phyloP scores from a whole-genome alignment of 2,329 filamentous ascomycete species.

The Botrytis elliptica region DNA sequence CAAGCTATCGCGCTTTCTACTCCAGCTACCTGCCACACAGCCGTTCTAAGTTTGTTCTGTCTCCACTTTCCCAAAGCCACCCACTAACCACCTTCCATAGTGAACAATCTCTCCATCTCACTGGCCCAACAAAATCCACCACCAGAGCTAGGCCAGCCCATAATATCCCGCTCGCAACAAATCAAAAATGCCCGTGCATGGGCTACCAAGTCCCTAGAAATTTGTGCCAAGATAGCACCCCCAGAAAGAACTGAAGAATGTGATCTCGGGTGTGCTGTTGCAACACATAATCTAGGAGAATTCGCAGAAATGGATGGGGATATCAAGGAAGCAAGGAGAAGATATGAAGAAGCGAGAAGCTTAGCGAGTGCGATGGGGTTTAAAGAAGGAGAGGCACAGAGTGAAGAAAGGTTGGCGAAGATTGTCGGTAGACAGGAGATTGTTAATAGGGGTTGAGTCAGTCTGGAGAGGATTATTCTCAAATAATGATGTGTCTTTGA shows the following conservation, averaged over 20 bases:
- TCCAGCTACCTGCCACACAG: conserved; percentile 68
- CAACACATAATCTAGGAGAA: conserved; percentile 83
- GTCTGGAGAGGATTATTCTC: neutral
- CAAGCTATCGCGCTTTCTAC: conserved; percentile 74
- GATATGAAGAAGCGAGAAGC: conserved; percentile 66
- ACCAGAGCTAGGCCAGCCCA: conserved; percentile 40
- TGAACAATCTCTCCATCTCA: conserved; percentile 78
- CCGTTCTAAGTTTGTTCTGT: conserved; percentile 65
- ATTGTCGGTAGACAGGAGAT: neutral
- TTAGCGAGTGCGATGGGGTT: conserved; percentile 58
- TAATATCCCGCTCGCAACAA: conserved; percentile 58
- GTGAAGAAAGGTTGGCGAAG: conserved; percentile 50
- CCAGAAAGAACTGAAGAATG: conserved; percentile 74
- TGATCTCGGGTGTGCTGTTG: conserved; percentile 77
- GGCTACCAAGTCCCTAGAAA: conserved; percentile 72
- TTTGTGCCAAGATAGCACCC: conserved; percentile 63
- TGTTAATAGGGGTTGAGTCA: neutral
- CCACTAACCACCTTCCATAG: conserved; percentile 40
- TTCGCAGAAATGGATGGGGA: conserved; percentile 75
- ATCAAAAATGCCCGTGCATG: conserved; percentile 72
- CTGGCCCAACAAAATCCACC: conserved; percentile 55
- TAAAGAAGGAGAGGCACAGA: conserved; percentile 51
- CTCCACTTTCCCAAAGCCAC: neutral
- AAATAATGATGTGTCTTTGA: neutral
- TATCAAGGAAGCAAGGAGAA: conserved; percentile 60